Conservation (phyloP, 2,329 filamentous ascomycete genomes). For the Cladosporium sp. region DNA sequence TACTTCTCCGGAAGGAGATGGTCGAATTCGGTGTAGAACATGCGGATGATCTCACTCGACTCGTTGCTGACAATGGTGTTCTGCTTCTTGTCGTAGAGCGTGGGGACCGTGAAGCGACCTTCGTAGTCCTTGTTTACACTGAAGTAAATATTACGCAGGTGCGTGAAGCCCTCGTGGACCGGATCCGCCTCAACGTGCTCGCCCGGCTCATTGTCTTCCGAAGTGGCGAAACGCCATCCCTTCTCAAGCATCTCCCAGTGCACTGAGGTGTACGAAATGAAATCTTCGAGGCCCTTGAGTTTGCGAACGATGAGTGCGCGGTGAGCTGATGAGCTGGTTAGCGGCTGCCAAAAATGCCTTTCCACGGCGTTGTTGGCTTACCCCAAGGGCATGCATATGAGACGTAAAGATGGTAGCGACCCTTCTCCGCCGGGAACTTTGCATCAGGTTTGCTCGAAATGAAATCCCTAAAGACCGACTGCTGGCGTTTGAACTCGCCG, state of each 20-base stretch:
- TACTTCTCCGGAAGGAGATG: conserved; percentile 39
- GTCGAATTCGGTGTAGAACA: conserved; percentile 80
- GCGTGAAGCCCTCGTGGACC: conserved; percentile 59
- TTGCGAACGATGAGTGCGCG: conserved; percentile 80
- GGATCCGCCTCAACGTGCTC: conserved; percentile 56
- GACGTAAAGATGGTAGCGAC: conserved; percentile 88
- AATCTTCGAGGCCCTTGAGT: conserved; percentile 85
- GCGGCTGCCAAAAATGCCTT: not conserved
- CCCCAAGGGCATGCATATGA: conserved; percentile 92
- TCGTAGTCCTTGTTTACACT: conserved; percentile 62
- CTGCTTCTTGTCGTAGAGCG: conserved; percentile 72
- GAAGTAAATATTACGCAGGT: conserved; percentile 77
- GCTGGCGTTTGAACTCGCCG: conserved; percentile 89
- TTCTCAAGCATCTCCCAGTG: conserved; percentile 80
- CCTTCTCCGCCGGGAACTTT: conserved; percentile 77
- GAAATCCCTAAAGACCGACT: conserved; percentile 73
- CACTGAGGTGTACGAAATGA: conserved; percentile 73
- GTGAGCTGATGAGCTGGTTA: conserved; percentile 51
- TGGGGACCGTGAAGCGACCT: conserved; percentile 81
- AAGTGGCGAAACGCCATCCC: conserved; percentile 76
- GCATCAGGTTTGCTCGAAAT: conserved; percentile 67
- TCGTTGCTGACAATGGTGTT: conserved; percentile 84
- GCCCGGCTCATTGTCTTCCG: conserved; percentile 54
- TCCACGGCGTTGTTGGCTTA: conserved; percentile 24
- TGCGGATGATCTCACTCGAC: conserved; percentile 85